A percentile compares a stretch with the other conserved stretches of the same genome.
Evolutionary conservation across 305 asterid genomes (phyloP).

Genomic region (Fraxinus dipetala): DNA sequence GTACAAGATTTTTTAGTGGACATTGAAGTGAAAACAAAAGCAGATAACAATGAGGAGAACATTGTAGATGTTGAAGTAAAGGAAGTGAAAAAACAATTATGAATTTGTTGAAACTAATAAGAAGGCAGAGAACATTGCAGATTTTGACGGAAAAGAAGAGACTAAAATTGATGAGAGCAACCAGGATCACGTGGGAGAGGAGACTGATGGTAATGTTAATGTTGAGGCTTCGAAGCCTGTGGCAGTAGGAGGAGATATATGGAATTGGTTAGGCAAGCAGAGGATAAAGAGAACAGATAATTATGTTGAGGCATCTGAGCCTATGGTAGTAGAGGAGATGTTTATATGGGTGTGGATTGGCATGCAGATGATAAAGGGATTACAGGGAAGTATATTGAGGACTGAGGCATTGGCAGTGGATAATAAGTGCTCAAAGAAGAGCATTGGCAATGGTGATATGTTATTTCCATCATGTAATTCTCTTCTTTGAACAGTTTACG

Average conservation of each 20-base stretch:
- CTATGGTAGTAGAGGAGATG: constrained; percentile 16
- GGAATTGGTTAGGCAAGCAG: constrained; percentile 14
- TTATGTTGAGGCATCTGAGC: constrained; percentile 8
- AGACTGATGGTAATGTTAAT: constrained; percentile 13
- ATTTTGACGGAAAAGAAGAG: constrained; percentile 5
- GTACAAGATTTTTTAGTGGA: neutral
- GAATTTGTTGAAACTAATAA: constrained; percentile 10
- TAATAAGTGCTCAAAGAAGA: no score
- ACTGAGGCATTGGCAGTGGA: no score
- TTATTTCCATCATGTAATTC: no score
- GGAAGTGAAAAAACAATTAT: constrained; percentile 9
- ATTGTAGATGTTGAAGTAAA: neutral
- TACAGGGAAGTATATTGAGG: no score
- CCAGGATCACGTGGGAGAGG: constrained; percentile 13
- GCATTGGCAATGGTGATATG: no score
- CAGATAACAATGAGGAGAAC: neutral
- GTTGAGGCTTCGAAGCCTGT: constrained; percentile 8
- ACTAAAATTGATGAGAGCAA: neutral
- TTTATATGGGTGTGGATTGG: constrained; percentile 6
- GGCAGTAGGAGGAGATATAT: constrained; percentile 3
- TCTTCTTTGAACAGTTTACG: no score
- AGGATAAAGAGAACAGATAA: constrained; percentile 4
- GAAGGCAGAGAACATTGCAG: constrained; percentile 17
- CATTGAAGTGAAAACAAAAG: neutral
- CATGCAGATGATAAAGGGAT: neutral